phyloP scores from a whole-genome alignment of 2,329 filamentous ascomycete species.

The Botrytis hyacinthi region DNA sequence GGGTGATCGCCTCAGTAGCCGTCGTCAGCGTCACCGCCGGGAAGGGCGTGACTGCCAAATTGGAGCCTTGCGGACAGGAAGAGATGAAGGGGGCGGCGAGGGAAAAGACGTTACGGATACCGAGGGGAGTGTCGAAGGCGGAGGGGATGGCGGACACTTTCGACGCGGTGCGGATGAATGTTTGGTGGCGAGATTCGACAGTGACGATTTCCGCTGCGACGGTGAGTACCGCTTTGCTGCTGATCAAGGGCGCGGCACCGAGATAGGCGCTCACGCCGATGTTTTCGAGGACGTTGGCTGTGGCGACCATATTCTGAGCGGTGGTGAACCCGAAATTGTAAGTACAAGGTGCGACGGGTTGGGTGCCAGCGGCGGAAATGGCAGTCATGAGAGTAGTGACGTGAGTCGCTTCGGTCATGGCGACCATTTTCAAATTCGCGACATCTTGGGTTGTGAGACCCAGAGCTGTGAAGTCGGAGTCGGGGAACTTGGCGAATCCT shows the following conservation, averaged over 20 bases:
- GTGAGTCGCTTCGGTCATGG: constrained; percentile 61
- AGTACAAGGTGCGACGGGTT: constrained; percentile 65
- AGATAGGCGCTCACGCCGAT: constrained; percentile 72
- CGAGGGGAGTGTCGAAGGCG: constrained; percentile 68
- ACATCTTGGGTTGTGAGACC: constrained; percentile 56
- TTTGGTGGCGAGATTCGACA: constrained; percentile 71
- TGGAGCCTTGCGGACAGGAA: constrained; percentile 64
- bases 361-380: constrained; percentile 59
- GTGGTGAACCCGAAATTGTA: constrained; percentile 72
- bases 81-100: constrained; percentile 71
- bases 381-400: constrained; percentile 58
- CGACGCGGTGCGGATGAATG: constrained; percentile 63
- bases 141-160: constrained; percentile 60
- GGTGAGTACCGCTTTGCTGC: constrained; percentile 57
- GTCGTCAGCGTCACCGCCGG: constrained; percentile 54
- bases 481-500: constrained; percentile 65
- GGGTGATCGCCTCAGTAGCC: constrained; percentile 41
- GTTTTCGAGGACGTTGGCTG: constrained; percentile 68
- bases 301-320: constrained; percentile 65
- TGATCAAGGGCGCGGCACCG: constrained; percentile 65
- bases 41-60: constrained; percentile 63
- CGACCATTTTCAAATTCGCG: constrained; percentile 59
- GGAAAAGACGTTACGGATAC: constrained; percentile 67
- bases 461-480: constrained; percentile 61
- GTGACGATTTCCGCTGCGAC: constrained; percentile 70